phyloP scores from a whole-genome alignment of 2,329 filamentous ascomycete species.

The Myriosclerotinia scirpicola region DNA sequence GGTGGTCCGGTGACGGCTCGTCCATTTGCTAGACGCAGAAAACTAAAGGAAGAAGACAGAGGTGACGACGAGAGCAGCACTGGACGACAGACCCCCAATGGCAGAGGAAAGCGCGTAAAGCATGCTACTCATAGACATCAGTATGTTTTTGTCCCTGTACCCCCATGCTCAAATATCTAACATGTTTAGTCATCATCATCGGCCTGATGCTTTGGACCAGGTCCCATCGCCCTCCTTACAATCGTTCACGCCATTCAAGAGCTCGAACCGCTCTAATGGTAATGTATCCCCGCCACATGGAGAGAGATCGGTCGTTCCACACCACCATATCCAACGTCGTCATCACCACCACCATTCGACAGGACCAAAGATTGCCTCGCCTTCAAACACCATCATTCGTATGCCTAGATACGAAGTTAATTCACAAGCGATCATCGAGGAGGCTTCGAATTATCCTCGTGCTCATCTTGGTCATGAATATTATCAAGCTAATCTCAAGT shows the following conservation, averaged over 20 bases:
- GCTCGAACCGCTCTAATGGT: constrained; percentile 47
- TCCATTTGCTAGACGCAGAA: constrained; percentile 52
- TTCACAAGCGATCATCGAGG: constrained; percentile 69
- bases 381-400: constrained; percentile 49
- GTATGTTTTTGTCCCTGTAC: constrained; percentile 45
- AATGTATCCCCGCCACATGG: constrained; percentile 48
- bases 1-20: constrained; percentile 43
- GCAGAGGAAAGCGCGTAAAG: constrained; percentile 65
- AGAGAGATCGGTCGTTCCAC: constrained; percentile 33
- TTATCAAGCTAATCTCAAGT: constrained; percentile 68
- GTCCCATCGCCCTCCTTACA: constrained; percentile 46
- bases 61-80: constrained; percentile 68
- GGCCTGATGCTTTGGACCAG: constrained; percentile 52
- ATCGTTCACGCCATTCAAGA: constrained; percentile 50
- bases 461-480: constrained; percentile 81
- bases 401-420: constrained; percentile 66
- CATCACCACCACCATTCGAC: constrained; percentile 49
- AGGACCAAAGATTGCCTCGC: constrained; percentile 32
- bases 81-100: constrained; percentile 60
- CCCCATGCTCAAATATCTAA: constrained; percentile 12
- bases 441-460: constrained; percentile 68
- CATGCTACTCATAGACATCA: constrained; percentile 43
- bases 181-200: constrained; percentile 50
- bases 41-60: constrained; percentile 73
- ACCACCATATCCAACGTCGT: constrained; percentile 40